Evolutionary conservation across 2,329 filamentous ascomycete species (phyloP).

Genomic region (Pseudogymnoascus sp.): DNA sequence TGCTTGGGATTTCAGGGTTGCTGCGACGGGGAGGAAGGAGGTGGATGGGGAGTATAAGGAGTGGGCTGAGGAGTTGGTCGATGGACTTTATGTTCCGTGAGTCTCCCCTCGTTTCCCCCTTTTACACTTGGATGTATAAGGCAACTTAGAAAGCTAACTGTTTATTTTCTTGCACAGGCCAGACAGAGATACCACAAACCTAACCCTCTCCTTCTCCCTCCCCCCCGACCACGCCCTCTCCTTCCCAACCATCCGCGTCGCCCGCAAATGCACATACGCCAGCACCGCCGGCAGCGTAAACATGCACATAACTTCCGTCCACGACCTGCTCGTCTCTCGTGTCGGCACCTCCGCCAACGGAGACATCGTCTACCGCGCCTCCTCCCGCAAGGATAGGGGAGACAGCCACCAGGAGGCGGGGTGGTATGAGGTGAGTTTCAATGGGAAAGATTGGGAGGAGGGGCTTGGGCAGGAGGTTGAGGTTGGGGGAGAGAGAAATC

Average conservation of each 20-base stretch:
- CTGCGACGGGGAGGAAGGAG: slow-evolving; percentile 15
- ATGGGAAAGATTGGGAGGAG: slow-evolving; percentile 13
- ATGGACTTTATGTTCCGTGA: slow-evolving; percentile 25
- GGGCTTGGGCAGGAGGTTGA: slow-evolving; percentile 16
- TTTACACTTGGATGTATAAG: neutral
- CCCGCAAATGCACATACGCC: neutral
- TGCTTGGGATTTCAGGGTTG: slow-evolving; percentile 26
- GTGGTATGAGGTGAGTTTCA: slow-evolving; percentile 22
- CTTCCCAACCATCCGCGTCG: slow-evolving; percentile 7
- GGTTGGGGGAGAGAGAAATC: slow-evolving; percentile 19
- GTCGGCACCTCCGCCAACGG: neutral
- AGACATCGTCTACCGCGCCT: neutral
- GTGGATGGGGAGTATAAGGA: slow-evolving; percentile 16
- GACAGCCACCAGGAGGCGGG: neutral
- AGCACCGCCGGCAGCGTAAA: neutral
- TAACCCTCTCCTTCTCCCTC: neutral
- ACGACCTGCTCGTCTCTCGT: neutral
- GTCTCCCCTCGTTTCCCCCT: slow-evolving; percentile 1
- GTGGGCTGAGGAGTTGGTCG: slow-evolving; percentile 17
- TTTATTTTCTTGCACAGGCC: slow-evolving; percentile 7
- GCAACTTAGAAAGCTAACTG: slow-evolving; percentile 12
- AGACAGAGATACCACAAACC: neutral
- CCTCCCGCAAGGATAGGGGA: neutral
- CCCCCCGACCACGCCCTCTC: neutral
- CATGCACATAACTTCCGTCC: slow-evolving; percentile 3